phyloP scores from a whole-genome alignment of 2,329 filamentous ascomycete species.

The Aureobasidium sp. region DNA sequence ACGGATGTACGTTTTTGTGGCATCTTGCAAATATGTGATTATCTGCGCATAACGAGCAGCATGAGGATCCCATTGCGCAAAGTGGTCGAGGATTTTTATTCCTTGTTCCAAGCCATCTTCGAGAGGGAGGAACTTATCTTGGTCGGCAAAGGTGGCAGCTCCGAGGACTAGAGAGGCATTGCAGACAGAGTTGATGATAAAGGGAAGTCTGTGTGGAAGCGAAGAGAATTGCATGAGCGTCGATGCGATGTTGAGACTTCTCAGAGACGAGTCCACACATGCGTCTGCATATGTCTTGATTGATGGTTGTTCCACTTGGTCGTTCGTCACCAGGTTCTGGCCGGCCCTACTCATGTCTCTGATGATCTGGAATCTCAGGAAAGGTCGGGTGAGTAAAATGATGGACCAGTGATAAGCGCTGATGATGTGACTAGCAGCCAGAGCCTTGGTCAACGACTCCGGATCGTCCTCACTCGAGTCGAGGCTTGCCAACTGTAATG shows the following conservation, averaged over 20 bases:
- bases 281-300: conserved; percentile 13
- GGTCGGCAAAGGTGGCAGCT: conserved; percentile 20
- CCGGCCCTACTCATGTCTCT: conserved; percentile 16
- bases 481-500: conserved; percentile 16
- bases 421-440: conserved; percentile 42
- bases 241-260: neutral
- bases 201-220: conserved; percentile 7
- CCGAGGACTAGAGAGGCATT: conserved; percentile 22
- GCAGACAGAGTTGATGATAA: conserved; percentile 6
- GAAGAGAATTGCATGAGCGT: neutral
- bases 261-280: conserved; percentile 10
- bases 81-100: conserved; percentile 20
- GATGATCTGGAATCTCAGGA: conserved; percentile 38
- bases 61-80: conserved; percentile 21
- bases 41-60: conserved; percentile 23
- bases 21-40: conserved; percentile 16
- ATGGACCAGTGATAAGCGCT: conserved; percentile 47
- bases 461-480: neutral
- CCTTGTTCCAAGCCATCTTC: conserved; percentile 18
- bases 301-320: neutral
- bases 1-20: neutral
- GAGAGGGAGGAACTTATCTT: conserved; percentile 16
- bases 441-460: conserved; percentile 22
- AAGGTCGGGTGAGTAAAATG: conserved; percentile 45
- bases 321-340: conserved; percentile 17